Conservation (phyloP, 441 rosid species). For the Pelargonium citronellum region DNA sequence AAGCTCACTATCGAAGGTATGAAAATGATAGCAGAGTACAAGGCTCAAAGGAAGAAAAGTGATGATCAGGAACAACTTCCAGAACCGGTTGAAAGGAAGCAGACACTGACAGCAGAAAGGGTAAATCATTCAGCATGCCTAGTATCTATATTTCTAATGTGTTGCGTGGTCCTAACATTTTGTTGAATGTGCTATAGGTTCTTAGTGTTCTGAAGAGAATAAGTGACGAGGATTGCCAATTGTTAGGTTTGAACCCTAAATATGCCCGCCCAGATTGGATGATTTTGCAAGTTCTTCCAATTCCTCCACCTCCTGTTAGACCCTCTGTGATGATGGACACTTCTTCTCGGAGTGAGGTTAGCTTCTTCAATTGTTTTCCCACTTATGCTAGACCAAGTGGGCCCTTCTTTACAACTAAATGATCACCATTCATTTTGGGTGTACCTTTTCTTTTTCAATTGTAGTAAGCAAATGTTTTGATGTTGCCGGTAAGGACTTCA, state of each 20-base stretch:
- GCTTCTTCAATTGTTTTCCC: constrained; percentile 19
- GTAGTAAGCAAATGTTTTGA: not conserved
- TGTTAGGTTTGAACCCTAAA: constrained; percentile 84
- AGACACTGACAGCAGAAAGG: constrained; percentile 91
- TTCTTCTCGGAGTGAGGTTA: constrained; percentile 95
- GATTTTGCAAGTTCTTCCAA: constrained; percentile 96
- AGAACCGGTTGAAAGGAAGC: constrained; percentile 91
- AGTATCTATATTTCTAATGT: not conserved
- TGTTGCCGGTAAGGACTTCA: not conserved
- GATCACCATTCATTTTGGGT: not conserved
- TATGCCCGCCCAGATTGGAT: constrained; percentile 99
- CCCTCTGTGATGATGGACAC: constrained; percentile 99
- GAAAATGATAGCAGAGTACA: constrained; percentile 95
- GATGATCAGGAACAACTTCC: constrained; percentile 96
- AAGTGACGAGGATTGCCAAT: constrained; percentile 83
- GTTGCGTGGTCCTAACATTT: constrained; percentile 17
- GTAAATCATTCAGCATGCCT: constrained; percentile 35
- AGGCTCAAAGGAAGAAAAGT: constrained; percentile 66
- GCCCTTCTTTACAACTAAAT: not conserved
- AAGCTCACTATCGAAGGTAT: constrained; percentile 90
- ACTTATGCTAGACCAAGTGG: not conserved
- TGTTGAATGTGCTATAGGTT: constrained; percentile 40
- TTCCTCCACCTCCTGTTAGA: constrained; percentile 98
- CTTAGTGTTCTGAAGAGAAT: constrained; percentile 89
- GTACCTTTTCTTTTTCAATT: not conserved